Conservation (phyloP, 306 rosid species). For the Abrus pulchellus region DNA sequence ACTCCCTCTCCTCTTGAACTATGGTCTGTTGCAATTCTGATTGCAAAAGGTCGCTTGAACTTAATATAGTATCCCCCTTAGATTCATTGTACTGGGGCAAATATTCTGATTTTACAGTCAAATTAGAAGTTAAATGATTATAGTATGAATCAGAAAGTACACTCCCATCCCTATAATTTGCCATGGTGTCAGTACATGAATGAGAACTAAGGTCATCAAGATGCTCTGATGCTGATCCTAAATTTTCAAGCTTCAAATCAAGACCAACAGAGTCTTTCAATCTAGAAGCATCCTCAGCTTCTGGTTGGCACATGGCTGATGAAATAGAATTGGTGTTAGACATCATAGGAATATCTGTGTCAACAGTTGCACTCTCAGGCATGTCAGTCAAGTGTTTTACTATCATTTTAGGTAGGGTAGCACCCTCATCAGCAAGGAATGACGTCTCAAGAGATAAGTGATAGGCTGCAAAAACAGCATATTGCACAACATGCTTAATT, state of each 20-base stretch:
- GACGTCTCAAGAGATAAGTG: slow-evolving; percentile 98
- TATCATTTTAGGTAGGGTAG: slow-evolving; percentile 83
- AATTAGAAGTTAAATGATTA: slow-evolving; percentile 56
- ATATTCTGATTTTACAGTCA: slow-evolving; percentile 48
- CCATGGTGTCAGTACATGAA: slow-evolving; percentile 52
- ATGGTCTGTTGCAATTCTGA: slow-evolving; percentile 56
- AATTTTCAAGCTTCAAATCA: slow-evolving; percentile 57
- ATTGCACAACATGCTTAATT: slow-evolving; percentile 87
- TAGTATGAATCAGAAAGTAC: slow-evolving; percentile 49
- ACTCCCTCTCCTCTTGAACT: slow-evolving; percentile 56
- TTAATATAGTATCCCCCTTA: slow-evolving; percentile 43
- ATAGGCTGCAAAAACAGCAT: slow-evolving; percentile 96
- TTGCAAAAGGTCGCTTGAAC: slow-evolving; percentile 53
- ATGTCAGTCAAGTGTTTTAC: slow-evolving; percentile 52
- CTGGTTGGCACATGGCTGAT: slow-evolving; percentile 53
- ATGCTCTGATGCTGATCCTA: slow-evolving; percentile 52
- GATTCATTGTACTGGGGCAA: slow-evolving; percentile 54
- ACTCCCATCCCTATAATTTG: slow-evolving; percentile 51
- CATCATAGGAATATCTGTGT: slow-evolving; percentile 52
- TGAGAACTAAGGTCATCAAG: slow-evolving; percentile 55
- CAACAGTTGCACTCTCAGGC: slow-evolving; percentile 59
- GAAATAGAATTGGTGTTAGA: slow-evolving; percentile 46
- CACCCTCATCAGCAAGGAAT: slow-evolving; percentile 99
- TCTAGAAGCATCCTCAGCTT: slow-evolving; percentile 54
- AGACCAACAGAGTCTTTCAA: slow-evolving; percentile 48